Evolutionary conservation across 768 basidiomycete species (phyloP).

Genomic region (Lanmaoa rubissima): DNA sequence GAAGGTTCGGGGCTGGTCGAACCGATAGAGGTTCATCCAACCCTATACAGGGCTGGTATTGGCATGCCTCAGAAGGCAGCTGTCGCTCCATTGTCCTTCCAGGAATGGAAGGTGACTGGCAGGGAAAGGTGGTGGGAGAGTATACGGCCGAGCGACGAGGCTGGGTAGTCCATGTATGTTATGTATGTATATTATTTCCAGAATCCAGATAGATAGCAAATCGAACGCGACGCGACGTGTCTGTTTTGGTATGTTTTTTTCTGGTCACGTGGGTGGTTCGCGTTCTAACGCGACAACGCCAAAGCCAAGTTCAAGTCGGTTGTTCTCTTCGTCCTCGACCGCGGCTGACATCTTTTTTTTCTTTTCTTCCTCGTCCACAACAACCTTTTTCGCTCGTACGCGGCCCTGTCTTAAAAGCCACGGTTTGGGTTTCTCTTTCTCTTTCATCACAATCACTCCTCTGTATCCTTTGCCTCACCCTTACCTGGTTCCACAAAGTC

Average conservation of each 20-base stretch:
- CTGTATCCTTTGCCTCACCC: conserved; percentile 15
- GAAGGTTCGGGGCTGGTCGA: conserved; percentile 43
- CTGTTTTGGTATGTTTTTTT: conserved; percentile 35
- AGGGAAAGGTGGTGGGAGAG: conserved; percentile 41
- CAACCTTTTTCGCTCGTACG: conserved; percentile 18
- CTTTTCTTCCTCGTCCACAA: conserved; percentile 19
- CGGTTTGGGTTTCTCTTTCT: conserved; percentile 31
- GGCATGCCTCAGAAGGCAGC: conserved; percentile 38
- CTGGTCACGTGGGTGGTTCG: conserved; percentile 39
- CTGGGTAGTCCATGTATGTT: background rate
- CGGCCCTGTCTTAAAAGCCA: conserved; percentile 25
- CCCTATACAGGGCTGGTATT: conserved; percentile 50
- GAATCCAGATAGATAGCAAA: no score
- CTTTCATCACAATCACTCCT: conserved; percentile 33
- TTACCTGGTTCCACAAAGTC: conserved; percentile 11
- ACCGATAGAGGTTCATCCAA: conserved; percentile 51
- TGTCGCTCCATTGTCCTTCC: conserved; percentile 1
- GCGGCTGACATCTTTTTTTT: conserved; percentile 36
- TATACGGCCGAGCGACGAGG: background rate
- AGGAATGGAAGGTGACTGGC: conserved; percentile 34
- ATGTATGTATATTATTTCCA: background rate
- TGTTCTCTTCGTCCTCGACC: conserved; percentile 26
- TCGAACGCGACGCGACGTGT: conserved; percentile 32
- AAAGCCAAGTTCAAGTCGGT: conserved; percentile 17
- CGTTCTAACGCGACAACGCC: conserved; percentile 34